Conservation (phyloP, 495 filamentous ascomycete species). For the Annulohypoxylon bovei region DNA sequence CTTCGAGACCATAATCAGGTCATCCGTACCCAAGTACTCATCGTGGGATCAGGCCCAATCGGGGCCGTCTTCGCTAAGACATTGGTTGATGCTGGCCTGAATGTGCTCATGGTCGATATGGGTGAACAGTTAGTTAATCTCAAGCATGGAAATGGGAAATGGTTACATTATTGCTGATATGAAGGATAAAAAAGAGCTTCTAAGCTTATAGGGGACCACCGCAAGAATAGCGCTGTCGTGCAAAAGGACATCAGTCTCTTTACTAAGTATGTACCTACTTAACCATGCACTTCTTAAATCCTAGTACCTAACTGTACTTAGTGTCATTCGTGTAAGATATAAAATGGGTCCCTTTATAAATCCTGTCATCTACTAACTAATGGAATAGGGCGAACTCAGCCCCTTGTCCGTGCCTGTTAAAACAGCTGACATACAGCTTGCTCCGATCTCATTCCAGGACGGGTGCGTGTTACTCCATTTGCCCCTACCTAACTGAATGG, state of each 20-base stretch:
- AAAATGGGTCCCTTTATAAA: too few species aligned
- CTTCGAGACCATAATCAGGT: background rate
- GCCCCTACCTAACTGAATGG: too few species aligned
- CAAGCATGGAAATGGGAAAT: background rate
- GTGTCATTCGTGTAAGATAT: constrained; percentile 1
- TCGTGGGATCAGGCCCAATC: background rate
- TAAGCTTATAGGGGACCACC: background rate
- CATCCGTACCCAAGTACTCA: background rate
- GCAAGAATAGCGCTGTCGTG: constrained; percentile 2
- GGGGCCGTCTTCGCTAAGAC: background rate
- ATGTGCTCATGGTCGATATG: background rate
- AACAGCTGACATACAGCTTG: background rate
- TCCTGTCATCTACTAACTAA: too few species aligned
- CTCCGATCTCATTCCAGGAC: background rate
- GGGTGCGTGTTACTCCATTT: background rate
- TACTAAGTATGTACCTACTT: constrained; percentile 8
- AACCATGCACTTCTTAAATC: too few species aligned
- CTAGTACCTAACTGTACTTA: background rate
- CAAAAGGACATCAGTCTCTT: constrained; percentile 11
- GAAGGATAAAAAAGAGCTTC: background rate
- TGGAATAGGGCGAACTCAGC: background rate
- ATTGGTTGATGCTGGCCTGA: background rate
- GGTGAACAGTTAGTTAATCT: constrained; percentile 1
- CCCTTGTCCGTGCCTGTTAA: background rate
- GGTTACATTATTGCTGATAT: background rate